Evolutionary conservation across 1,139 yeast genomes (phyloP).

Genomic region (Hemisphaericaspora xylanilytica): DNA sequence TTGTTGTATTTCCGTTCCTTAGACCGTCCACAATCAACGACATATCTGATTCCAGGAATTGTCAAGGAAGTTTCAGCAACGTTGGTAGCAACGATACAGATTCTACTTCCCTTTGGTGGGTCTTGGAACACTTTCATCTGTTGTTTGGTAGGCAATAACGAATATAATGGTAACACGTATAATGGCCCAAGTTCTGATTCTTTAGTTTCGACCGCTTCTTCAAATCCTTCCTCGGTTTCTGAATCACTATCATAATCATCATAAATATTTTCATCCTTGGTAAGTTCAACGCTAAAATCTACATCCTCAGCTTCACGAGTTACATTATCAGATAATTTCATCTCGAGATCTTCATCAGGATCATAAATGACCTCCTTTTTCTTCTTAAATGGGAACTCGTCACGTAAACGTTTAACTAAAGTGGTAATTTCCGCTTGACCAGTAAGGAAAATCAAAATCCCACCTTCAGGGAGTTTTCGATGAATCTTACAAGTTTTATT

Average conservation of each 20-base stretch:
- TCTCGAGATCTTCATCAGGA: constrained; percentile 36
- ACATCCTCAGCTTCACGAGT: constrained; percentile 86
- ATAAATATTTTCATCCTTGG: constrained; percentile 21
- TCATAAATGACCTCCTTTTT: constrained; percentile 15
- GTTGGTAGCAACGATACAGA: constrained; percentile 94
- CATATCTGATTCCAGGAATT: constrained; percentile 93
- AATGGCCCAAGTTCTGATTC: constrained; percentile 80
- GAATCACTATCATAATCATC: constrained; percentile 36
- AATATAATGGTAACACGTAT: constrained; percentile 88
- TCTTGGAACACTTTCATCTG: constrained; percentile 90
- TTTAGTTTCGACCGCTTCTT: constrained; percentile 70
- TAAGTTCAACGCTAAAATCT: constrained; percentile 64
- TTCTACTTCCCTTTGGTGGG: constrained; percentile 81
- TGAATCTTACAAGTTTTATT: constrained; percentile 87
- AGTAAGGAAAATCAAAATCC: constrained; percentile 85
- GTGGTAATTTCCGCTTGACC: constrained; percentile 90
- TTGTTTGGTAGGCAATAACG: constrained; percentile 85
- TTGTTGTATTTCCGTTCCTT: constrained; percentile 85
- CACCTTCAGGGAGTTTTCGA: constrained; percentile 85
- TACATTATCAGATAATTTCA: constrained; percentile 56
- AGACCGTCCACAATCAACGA: constrained; percentile 91
- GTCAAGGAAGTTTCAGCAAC: constrained; percentile 98
- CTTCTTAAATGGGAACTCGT: constrained; percentile 63
- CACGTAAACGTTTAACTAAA: constrained; percentile 65
- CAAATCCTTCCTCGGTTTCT: constrained; percentile 88